Evolutionary conservation across 306 rosid genomes (phyloP).

Genomic region (Adenanthera pavonina): DNA sequence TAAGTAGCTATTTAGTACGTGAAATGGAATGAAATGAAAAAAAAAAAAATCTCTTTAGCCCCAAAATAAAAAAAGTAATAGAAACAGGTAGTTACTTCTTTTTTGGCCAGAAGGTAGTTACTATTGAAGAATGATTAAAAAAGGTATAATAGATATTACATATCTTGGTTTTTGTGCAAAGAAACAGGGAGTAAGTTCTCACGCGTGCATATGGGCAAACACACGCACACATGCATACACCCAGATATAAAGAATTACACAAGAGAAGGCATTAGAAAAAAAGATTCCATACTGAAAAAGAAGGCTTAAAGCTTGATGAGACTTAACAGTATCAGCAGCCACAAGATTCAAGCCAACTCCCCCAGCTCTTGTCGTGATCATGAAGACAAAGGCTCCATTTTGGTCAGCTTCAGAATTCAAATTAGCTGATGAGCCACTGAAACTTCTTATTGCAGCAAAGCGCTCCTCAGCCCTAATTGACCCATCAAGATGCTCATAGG

Average conservation of each 20-base stretch:
- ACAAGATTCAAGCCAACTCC: slow-evolving; percentile 98
- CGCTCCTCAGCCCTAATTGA: slow-evolving; percentile 98
- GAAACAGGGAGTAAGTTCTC: not conserved
- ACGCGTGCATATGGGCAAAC: not conserved
- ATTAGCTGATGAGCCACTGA: slow-evolving; percentile 65
- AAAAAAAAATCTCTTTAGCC: too few relatives aligned
- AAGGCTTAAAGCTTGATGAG: slow-evolving; percentile 35
- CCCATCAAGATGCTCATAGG: slow-evolving; percentile 98
- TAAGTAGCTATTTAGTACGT: too few relatives aligned
- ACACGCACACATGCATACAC: not conserved
- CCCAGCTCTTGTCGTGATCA: slow-evolving; percentile 97
- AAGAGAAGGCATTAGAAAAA: slow-evolving; percentile 5
- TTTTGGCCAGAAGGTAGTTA: too few relatives aligned
- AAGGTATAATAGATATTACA: too few relatives aligned
- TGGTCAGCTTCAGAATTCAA: slow-evolving; percentile 57
- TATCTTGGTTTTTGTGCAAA: too few relatives aligned
- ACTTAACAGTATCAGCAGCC: slow-evolving; percentile 93
- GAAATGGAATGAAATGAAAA: too few relatives aligned
- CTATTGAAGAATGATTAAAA: too few relatives aligned
- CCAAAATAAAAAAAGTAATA: too few relatives aligned
- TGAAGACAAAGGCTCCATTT: slow-evolving; percentile 79
- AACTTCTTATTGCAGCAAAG: slow-evolving; percentile 96
- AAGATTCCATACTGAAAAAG: slow-evolving; percentile 3
- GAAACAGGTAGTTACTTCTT: too few relatives aligned
- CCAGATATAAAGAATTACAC: not conserved